These are phyloP conservation scores for Pythium rhizo-oryzae DNA, from an alignment of 352 stramenopile species.

Conservation along the genomic window DNA sequence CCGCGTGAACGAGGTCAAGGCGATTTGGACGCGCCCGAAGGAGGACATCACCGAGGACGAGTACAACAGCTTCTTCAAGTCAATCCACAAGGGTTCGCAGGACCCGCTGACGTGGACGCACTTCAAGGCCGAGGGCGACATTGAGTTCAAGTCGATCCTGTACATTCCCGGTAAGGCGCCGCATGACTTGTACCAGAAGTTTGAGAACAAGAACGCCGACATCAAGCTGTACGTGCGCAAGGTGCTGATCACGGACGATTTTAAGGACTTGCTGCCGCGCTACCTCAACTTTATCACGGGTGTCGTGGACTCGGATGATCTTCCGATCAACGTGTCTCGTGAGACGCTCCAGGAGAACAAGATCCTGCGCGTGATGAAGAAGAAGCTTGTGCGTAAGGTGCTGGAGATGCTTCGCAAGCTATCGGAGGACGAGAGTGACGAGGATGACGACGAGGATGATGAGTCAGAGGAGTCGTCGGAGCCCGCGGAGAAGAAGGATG, in stretches of 20 bases:
- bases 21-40: conserved; percentile 98
- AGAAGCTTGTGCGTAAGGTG: conserved; percentile 99
- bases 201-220: conserved; percentile 91
- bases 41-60: conserved; percentile 98
- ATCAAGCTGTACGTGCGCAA: conserved; percentile 99
- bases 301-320: conserved; percentile 99
- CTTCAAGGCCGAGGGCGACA: conserved; percentile 99
- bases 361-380: conserved; percentile 99
- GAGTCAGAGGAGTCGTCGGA: conserved; percentile 50
- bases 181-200: conserved; percentile 88
- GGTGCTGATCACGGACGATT: conserved; percentile 99
- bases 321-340: conserved; percentile 99
- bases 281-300: conserved; percentile 99
- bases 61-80: conserved; percentile 99
- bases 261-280: conserved; percentile 96
- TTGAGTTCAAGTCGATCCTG: conserved; percentile 99
- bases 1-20: conserved; percentile 96
- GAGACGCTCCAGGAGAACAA: conserved; percentile 99
- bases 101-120: conserved; percentile 97
- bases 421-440: conserved; percentile 88
- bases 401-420: conserved; percentile 99
- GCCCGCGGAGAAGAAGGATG: conserved; percentile 64
- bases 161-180: conserved; percentile 94
- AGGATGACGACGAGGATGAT: conserved; percentile 59
- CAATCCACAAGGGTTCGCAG: conserved; percentile 90